A percentile compares a stretch with the other conserved stretches of the same genome.
Conservation (phyloP, 371 early-diverging fungal species). For the Rhizomucor pusillus region DNA sequence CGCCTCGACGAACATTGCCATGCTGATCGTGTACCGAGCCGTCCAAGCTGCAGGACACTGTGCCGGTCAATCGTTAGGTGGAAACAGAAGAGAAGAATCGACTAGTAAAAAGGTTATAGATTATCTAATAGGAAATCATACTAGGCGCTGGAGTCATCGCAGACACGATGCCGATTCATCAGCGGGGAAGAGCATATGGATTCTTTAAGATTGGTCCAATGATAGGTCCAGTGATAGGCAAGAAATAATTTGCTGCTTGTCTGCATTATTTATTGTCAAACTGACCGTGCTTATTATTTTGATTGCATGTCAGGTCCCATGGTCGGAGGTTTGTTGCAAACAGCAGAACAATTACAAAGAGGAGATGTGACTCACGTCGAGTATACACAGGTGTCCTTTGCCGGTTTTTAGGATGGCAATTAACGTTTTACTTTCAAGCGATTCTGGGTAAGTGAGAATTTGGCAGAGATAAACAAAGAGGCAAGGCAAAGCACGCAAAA, state of each 20-base stretch:
- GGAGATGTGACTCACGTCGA: not conserved
- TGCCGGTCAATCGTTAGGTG: constrained; percentile 62
- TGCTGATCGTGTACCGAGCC: constrained; percentile 60
- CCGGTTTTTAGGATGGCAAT: constrained; percentile 60
- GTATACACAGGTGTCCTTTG: constrained; percentile 44
- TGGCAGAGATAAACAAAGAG: too few relatives aligned
- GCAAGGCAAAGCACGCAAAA: too few relatives aligned
- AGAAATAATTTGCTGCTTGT: too few relatives aligned
- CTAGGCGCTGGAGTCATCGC: constrained; percentile 33
- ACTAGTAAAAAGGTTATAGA: constrained; percentile 4
- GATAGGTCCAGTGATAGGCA: constrained; percentile 21
- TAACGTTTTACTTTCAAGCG: constrained; percentile 63
- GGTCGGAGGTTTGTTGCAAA: constrained; percentile 5
- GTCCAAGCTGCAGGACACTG: constrained; percentile 67
- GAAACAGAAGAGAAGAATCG: constrained; percentile 10
- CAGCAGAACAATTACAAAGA: not conserved
- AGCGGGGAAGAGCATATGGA: constrained; percentile 30
- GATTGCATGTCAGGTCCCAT: constrained; percentile 4
- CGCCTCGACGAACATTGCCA: constrained; percentile 40
- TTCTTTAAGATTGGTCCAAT: constrained; percentile 25
- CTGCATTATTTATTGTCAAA: too few relatives aligned
- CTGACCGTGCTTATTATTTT: too few relatives aligned
- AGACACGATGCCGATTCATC: constrained; percentile 22
- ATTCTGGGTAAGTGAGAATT: constrained; percentile 34
- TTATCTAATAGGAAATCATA: not conserved